phyloP scores from a whole-genome alignment of 768 basidiomycete genomes.

The Agaricus sinodeliciosus region DNA sequence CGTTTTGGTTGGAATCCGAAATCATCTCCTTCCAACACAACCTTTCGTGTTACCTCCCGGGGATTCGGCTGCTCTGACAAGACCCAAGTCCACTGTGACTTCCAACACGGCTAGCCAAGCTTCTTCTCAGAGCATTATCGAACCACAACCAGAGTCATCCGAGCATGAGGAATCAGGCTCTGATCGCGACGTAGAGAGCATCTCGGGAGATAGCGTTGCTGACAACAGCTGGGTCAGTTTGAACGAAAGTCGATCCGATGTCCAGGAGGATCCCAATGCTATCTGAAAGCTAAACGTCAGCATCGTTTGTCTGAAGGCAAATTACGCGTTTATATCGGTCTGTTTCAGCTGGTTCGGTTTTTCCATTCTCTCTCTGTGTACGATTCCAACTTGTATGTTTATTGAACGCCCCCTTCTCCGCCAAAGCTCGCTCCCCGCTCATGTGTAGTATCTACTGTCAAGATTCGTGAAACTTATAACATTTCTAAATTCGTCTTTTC shows the following conservation, averaged over 20 bases:
- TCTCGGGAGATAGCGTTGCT: conserved; percentile 40
- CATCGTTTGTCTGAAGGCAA: not conserved
- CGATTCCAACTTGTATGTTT: not conserved
- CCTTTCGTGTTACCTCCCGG: conserved; percentile 33
- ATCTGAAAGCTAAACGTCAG: not conserved
- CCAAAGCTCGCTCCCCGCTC: not conserved
- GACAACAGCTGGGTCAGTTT: conserved; percentile 70
- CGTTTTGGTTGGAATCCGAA: conserved; percentile 53
- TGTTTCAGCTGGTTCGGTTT: not conserved
- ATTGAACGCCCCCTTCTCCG: not conserved
- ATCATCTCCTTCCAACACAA: conserved; percentile 48
- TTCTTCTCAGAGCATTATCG: conserved; percentile 2
- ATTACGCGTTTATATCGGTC: not conserved
- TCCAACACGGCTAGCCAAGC: conserved; percentile 5
- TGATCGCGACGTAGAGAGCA: conserved; percentile 67
- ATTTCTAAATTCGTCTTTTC: not conserved
- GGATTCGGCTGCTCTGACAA: conserved; percentile 21
- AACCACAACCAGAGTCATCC: conserved; percentile 12
- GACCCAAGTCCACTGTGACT: conserved; percentile 7
- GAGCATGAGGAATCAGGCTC: conserved; percentile 43
- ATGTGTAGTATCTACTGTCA: not conserved
- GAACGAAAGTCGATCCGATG: conserved; percentile 15
- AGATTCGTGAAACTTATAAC: conserved; percentile 2
- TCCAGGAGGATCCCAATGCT: not conserved
- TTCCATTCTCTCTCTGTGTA: not conserved